A percentile compares a stretch with the other conserved stretches of the same genome.
Conservation (phyloP, 257 asterid genomes). For the Apocynum venetum region DNA sequence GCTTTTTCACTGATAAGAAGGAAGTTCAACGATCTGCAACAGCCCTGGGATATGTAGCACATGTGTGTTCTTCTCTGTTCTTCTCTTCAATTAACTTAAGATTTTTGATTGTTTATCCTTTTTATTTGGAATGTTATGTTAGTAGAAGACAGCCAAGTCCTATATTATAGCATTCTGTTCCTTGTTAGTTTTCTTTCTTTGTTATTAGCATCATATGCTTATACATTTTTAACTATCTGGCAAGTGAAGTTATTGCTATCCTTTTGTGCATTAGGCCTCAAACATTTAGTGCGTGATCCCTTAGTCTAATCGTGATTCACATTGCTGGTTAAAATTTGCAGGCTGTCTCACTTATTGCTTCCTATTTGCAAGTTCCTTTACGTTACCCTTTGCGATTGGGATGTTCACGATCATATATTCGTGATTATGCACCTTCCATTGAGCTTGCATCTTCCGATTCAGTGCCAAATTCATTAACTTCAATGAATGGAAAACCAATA, state of each 20-base stretch:
- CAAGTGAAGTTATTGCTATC: neutral
- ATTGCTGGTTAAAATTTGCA: conserved; percentile 35
- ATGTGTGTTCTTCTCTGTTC: conserved; percentile 71
- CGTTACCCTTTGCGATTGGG: conserved; percentile 89
- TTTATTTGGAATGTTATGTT: neutral
- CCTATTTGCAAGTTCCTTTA: conserved; percentile 81
- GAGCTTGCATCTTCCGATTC: conserved; percentile 60
- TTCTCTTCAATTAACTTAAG: conserved; percentile 24
- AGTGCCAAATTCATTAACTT: conserved; percentile 33
- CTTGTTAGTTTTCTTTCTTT: neutral
- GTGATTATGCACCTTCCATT: conserved; percentile 76
- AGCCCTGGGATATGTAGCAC: conserved; percentile 94
- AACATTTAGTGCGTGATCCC: neutral
- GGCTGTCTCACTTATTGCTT: conserved; percentile 77
- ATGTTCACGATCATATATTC: conserved; percentile 88
- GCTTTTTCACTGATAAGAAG: conserved; percentile 95
- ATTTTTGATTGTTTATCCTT: neutral
- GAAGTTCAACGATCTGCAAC: conserved; percentile 93
- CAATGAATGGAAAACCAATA: conserved; percentile 51
- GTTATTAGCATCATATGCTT: neutral
- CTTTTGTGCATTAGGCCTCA: conserved; percentile 6
- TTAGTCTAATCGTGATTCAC: conserved; percentile 24
- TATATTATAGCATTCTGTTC: neutral
- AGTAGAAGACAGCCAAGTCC: neutral
- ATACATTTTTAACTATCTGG: neutral